Evolutionary conservation across 1,284 basidiomycete species (phyloP), one percentile per base, ranked within the genome.

Genomic region (Pulchroboletus neoregius): DNA sequence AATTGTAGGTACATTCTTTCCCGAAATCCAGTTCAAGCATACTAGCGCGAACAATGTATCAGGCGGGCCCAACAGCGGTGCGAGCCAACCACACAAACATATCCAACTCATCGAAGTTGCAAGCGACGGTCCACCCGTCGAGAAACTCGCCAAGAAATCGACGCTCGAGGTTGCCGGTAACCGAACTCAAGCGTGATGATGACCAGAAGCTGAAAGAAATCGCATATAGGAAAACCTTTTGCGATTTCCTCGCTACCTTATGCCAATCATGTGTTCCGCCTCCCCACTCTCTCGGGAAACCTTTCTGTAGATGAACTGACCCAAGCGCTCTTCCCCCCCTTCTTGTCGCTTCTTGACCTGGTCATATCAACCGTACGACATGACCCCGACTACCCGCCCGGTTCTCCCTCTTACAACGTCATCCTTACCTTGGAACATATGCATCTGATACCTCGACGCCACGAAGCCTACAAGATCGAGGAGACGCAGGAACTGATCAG

Each of bases 21-120:
- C 18, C 8, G n/a, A 28, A 23, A 23, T 34, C 27, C 16, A 10
- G 31, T 34, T 22, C 11, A 20, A 20, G 5, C 18, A 38, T 20
- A 20, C 24, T 15, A 10, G 6, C 26, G 22, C 23, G 13, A 51
- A 16, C 35, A 39, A 46, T 39, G 7, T 16, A 24, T 33, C 47
- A 87, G 88, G 89, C 56, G 91, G 91, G 5, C 74, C 80, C 39
- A 73, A 79, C 38, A 91, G 88, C 49, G 92, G 91, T 28, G 91
- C 92, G 7, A 91, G 88, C 63, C 91, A 94, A 68, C 72, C 77
- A 2, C 91, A 93, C 68, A 90, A 94, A 57, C 91, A 94, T 63
- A 60, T 94, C 16, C 91, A 94, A 65, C 84, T 93, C 51, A 68
- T 94, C 15, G 64, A 82, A 16, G 75, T 78, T 10, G 72, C 70